Evolutionary conservation across 345 rosid species (phyloP).

Genomic region (Linum lewisii): DNA sequence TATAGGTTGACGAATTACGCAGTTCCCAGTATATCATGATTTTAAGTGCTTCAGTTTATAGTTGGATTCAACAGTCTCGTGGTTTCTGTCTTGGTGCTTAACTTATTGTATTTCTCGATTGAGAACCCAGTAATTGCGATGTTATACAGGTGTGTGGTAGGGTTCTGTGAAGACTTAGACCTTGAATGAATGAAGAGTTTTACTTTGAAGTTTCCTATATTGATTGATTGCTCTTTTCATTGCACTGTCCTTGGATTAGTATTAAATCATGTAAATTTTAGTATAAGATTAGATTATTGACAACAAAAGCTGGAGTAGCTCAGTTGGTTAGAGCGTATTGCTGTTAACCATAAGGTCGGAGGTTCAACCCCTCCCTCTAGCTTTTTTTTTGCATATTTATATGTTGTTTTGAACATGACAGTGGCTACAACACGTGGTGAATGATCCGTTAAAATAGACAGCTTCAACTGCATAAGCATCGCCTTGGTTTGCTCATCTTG

Average conservation of each 20-base stretch:
- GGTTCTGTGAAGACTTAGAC: too few relatives aligned
- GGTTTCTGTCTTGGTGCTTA: not conserved
- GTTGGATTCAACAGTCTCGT: too few relatives aligned
- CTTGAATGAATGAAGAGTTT: too few relatives aligned
- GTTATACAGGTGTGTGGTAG: too few relatives aligned
- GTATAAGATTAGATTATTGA: not conserved
- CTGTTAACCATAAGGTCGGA: slow-evolving; percentile 8
- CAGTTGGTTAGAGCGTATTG: slow-evolving; percentile 8
- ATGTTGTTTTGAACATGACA: too few relatives aligned
- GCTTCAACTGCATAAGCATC: not conserved
- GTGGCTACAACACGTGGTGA: not conserved
- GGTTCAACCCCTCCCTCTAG: slow-evolving; percentile 7
- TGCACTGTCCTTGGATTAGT: too few relatives aligned
- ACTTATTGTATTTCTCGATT: not conserved
- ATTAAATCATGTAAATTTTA: too few relatives aligned
- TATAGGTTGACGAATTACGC: slow-evolving; percentile 25
- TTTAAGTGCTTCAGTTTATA: not conserved
- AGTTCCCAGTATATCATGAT: not conserved
- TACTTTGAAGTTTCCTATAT: too few relatives aligned
- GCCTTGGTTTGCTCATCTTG: not conserved
- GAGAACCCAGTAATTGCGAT: too few relatives aligned
- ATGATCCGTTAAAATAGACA: not conserved
- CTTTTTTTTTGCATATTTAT: not conserved
- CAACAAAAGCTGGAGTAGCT: slow-evolving; percentile 2
- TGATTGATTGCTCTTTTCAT: too few relatives aligned